Conservation (phyloP, 169 alveolate species). For the Miamiensis avidus region DNA sequence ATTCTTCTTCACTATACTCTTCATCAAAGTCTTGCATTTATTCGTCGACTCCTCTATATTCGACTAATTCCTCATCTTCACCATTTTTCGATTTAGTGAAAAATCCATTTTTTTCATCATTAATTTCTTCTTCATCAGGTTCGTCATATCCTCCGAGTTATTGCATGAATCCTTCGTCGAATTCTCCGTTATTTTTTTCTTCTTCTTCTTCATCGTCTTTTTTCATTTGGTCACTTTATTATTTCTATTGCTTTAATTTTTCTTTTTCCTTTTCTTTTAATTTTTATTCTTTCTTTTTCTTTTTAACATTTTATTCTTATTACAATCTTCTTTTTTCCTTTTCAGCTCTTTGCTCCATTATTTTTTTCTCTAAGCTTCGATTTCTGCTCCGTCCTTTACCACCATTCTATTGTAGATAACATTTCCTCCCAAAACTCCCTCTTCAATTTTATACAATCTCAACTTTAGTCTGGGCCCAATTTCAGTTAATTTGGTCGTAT, state of each 20-base stretch:
- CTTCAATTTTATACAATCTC: conserved; percentile 79
- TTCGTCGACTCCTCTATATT: neutral
- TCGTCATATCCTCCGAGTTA: no score
- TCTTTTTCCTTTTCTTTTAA: conserved; percentile 8
- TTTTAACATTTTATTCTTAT: conserved; percentile 11
- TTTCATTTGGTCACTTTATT: conserved; percentile 4
- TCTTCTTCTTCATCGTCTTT: conserved; percentile 1
- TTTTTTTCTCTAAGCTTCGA: conserved; percentile 60
- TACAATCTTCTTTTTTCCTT: conserved; percentile 40
- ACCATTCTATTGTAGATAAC: conserved; percentile 72
- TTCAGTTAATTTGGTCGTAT: conserved; percentile 46
- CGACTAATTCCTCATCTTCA: neutral
- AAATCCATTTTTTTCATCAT: neutral
- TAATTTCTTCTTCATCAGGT: neutral
- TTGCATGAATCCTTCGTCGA: neutral
- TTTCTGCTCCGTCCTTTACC: conserved; percentile 51
- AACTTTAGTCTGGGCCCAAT: conserved; percentile 82
- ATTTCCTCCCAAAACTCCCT: conserved; percentile 83
- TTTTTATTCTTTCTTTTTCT: conserved; percentile 36
- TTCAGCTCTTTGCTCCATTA: conserved; percentile 63
- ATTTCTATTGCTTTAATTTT: conserved; percentile 31
- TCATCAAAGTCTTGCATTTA: neutral
- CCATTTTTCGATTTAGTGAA: neutral
- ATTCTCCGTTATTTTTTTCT: neutral
- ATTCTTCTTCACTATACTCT: neutral